Conservation (phyloP, 2,329 filamentous ascomycete genomes). For the Akanthomyces dipterigenus region DNA sequence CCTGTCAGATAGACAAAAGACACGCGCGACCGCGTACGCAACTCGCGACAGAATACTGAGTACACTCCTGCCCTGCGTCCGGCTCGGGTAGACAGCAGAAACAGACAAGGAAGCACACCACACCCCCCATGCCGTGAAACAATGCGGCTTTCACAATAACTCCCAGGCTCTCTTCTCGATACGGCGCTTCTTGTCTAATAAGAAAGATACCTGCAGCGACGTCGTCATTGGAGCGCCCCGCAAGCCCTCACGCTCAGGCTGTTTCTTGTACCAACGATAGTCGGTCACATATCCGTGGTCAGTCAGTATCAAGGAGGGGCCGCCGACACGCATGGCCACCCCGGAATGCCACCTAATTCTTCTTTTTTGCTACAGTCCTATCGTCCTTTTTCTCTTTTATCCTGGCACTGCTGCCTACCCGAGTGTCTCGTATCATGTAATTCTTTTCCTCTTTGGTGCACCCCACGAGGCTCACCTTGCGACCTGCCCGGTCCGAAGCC, state of each 20-base stretch:
- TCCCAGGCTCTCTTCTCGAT: background rate
- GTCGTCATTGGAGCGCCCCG: conserved; percentile 6
- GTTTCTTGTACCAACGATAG: conserved; percentile 4
- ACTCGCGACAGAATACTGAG: background rate
- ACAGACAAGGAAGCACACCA: background rate
- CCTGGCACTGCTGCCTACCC: background rate
- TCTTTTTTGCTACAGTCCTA: conserved; percentile 5
- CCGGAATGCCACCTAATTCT: conserved; percentile 10
- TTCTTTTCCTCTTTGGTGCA: background rate
- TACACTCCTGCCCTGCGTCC: background rate
- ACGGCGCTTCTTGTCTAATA: background rate
- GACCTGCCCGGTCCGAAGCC: conserved; percentile 2
- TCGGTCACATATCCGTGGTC: conserved; percentile 3
- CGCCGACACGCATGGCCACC: background rate
- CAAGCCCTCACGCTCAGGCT: conserved; percentile 6
- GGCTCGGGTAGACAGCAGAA: background rate
- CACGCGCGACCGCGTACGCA: background rate
- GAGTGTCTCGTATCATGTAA: conserved; percentile 8
- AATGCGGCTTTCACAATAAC: background rate
- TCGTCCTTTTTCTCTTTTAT: conserved; percentile 1
- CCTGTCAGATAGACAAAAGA: background rate
- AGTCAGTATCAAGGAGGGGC: conserved; percentile 11
- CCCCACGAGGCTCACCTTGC: conserved; percentile 9
- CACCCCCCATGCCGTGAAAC: background rate
- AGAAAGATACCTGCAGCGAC: background rate